These are phyloP conservation scores for Kandelia obovata DNA, from an alignment of 345 rosid genomes.

Conservation along the genomic window DNA sequence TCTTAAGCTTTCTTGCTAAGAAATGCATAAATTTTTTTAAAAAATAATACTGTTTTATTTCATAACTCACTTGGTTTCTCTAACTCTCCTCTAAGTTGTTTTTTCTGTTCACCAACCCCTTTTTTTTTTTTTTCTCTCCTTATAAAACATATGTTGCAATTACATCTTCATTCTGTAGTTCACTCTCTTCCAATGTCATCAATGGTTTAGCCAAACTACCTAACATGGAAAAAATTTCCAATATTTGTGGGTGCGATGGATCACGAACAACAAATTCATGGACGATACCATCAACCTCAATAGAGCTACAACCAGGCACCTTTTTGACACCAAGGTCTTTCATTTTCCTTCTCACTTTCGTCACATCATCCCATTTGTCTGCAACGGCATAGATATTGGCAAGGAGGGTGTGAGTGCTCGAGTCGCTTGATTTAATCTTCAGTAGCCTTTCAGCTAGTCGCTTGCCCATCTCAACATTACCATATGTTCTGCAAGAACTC, in stretches of 20 bases:
- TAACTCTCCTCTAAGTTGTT: too few relatives aligned
- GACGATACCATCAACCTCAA: slow-evolving; percentile 45
- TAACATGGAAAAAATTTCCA: slow-evolving; percentile 9
- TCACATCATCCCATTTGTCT: slow-evolving; percentile 73
- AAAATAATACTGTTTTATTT: too few relatives aligned
- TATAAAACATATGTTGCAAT: neutral
- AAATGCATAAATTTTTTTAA: too few relatives aligned
- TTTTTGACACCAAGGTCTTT: slow-evolving; percentile 62
- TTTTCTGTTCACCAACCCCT: too few relatives aligned
- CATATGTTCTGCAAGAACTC: slow-evolving; percentile 63
- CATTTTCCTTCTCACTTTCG: slow-evolving; percentile 63
- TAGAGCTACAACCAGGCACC: slow-evolving; percentile 74
- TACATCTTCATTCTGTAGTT: neutral
- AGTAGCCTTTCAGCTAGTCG: slow-evolving; percentile 45
- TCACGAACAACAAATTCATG: slow-evolving; percentile 53
- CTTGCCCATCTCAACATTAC: slow-evolving; percentile 59
- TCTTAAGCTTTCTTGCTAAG: too few relatives aligned
- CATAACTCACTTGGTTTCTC: too few relatives aligned
- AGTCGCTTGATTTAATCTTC: slow-evolving; percentile 46
- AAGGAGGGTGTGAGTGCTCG: slow-evolving; percentile 57
- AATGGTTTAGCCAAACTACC: neutral
- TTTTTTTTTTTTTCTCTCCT: too few relatives aligned
- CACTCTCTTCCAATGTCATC: neutral
- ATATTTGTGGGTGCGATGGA: slow-evolving; percentile 28
- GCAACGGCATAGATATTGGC: slow-evolving; percentile 65